These are phyloP conservation scores for Penicillium cosmopolitanum DNA, from an alignment of 495 filamentous ascomycete species.

Conservation along the genomic window DNA sequence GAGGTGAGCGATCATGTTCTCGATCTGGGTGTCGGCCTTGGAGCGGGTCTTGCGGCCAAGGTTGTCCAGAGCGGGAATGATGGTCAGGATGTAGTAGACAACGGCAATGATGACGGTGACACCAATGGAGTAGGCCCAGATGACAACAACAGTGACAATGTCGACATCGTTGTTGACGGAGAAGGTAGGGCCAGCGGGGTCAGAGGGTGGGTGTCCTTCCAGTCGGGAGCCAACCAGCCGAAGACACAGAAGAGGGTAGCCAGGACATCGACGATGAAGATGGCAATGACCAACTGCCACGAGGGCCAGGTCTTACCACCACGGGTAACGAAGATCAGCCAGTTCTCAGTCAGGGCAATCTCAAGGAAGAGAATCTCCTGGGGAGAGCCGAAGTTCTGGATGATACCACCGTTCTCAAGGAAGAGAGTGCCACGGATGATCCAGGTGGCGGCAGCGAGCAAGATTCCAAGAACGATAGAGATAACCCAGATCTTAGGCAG, in stretches of 20 bases:
- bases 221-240: constrained; percentile 65
- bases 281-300: constrained; percentile 72
- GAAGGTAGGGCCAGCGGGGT: constrained; percentile 44
- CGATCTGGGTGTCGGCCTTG: constrained; percentile 73
- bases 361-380: constrained; percentile 77
- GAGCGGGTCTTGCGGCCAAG: constrained; percentile 79
- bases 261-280: constrained; percentile 70
- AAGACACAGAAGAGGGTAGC: constrained; percentile 75
- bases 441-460: constrained; percentile 71
- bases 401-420: constrained; percentile 69
- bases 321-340: constrained; percentile 80
- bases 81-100: constrained; percentile 74
- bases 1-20: constrained; percentile 78
- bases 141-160: constrained; percentile 76
- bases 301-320: constrained; percentile 72
- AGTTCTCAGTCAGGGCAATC: constrained; percentile 75
- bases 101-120: constrained; percentile 79
- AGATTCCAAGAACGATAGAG: constrained; percentile 65
- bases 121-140: constrained; percentile 79
- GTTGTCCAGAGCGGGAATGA: constrained; percentile 69
- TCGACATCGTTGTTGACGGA: constrained; percentile 64
- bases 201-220: constrained; percentile 45
- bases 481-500: constrained; percentile 80
- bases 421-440: constrained; percentile 69
- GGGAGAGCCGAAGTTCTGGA: constrained; percentile 72